These are phyloP conservation scores for Helotiales sp. DNA, from an alignment of 2,329 filamentous ascomycete genomes.

Conservation along the genomic window DNA sequence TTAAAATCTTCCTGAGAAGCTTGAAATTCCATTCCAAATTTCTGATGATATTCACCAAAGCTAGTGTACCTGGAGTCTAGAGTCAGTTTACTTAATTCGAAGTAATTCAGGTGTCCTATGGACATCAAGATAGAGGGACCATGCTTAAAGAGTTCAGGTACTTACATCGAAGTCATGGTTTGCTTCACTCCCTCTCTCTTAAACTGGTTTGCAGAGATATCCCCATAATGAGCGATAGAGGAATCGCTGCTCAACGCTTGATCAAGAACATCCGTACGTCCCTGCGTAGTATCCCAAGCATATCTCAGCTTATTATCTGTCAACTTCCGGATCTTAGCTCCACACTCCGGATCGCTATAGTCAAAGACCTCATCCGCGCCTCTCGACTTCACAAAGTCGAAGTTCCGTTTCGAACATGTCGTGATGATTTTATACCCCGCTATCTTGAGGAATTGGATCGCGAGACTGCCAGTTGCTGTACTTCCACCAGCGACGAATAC, in stretches of 20 bases:
- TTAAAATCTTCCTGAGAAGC: constrained; percentile 16
- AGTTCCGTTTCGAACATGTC: constrained; percentile 39
- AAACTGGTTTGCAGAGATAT: neutral
- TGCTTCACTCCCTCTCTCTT: neutral
- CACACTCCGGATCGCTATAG: constrained; percentile 42
- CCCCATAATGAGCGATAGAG: neutral
- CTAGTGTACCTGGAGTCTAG: neutral
- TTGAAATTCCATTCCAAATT: constrained; percentile 1
- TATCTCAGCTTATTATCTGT: constrained; percentile 45
- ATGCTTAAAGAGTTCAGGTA: constrained; percentile 36
- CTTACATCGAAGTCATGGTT: no score
- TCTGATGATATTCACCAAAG: neutral
- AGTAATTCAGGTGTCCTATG: neutral
- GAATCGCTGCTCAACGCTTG: neutral
- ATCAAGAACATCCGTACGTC: neutral
- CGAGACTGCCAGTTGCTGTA: constrained; percentile 24
- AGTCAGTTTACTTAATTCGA: neutral
- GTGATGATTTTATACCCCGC: constrained; percentile 30
- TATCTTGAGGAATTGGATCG: constrained; percentile 35
- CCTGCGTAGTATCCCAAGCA: constrained; percentile 39
- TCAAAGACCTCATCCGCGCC: constrained; percentile 46
- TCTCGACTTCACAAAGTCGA: constrained; percentile 37
- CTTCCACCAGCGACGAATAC: constrained; percentile 36
- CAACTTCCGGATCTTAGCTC: constrained; percentile 43
- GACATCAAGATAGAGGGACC: no score